Conservation (phyloP, 228 moss, liverwort and hornwort species). For the Sphagnum fallax region DNA sequence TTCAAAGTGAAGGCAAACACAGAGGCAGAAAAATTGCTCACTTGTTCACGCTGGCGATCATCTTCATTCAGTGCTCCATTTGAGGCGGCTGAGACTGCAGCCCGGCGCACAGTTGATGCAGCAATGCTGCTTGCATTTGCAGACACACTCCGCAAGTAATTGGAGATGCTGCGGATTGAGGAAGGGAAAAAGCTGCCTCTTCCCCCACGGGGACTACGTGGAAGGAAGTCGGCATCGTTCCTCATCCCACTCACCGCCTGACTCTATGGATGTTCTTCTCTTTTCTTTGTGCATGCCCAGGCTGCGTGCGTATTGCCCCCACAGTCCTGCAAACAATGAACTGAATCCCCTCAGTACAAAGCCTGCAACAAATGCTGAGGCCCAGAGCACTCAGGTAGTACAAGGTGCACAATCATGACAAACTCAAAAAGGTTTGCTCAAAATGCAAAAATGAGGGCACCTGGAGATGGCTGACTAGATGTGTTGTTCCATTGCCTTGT, state of each 20-base stretch:
- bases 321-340: conserved; percentile 40
- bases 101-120: conserved; percentile 82
- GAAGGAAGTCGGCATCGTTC: conserved; percentile 79
- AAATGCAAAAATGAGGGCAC: conserved; percentile 10
- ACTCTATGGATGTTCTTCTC: conserved; percentile 5
- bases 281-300: conserved; percentile 37
- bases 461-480: conserved; percentile 49
- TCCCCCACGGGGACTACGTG: conserved; percentile 88
- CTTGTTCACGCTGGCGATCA: conserved; percentile 90
- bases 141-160: conserved; percentile 79
- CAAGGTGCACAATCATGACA: not conserved
- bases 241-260: conserved; percentile 76
- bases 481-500: conserved; percentile 45
- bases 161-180: conserved; percentile 75
- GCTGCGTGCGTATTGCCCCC: not conserved
- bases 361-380: not conserved
- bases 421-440: not conserved
- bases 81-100: conserved; percentile 61
- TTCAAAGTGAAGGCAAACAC: too few relatives aligned
- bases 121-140: conserved; percentile 80
- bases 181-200: conserved; percentile 76
- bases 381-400: too few relatives aligned
- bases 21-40: not conserved
- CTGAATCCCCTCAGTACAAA: not conserved
- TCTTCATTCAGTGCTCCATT: conserved; percentile 69